Evolutionary conservation across 2,329 filamentous ascomycete genomes (phyloP).

Genomic region (Grosmannia clavigera): DNA sequence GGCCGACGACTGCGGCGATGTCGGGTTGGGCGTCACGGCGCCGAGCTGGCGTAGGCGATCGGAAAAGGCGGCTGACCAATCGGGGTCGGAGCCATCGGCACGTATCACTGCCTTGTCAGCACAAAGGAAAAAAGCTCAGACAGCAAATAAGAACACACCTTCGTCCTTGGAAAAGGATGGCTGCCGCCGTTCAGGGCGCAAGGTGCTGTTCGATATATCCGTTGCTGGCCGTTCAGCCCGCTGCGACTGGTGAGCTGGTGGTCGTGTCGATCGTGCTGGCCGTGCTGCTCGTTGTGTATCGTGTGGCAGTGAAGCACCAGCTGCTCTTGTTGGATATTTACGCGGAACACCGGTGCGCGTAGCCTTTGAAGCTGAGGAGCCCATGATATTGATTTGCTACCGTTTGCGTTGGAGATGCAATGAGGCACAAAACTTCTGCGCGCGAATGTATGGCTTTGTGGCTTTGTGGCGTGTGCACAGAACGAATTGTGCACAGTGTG

Average conservation of each 20-base stretch:
- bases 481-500: not conserved
- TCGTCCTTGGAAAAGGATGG: slow-evolving; percentile 8
- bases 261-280: not conserved
- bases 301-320: not conserved
- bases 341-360: slow-evolving; percentile 19
- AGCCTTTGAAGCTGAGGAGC: slow-evolving; percentile 34
- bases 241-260: not conserved
- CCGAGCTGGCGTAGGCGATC: slow-evolving; percentile 41
- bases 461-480: not conserved
- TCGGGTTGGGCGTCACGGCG: slow-evolving; percentile 40
- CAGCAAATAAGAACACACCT: not conserved
- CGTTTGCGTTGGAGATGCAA: not conserved
- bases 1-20: slow-evolving; percentile 38
- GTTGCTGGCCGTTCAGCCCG: not conserved
- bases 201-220: too few species aligned
- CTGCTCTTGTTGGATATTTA: not conserved
- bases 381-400: slow-evolving; percentile 21
- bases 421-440: not conserved
- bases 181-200: not conserved
- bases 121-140: not conserved
- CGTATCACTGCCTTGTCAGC: slow-evolving; percentile 22
- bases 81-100: slow-evolving; percentile 28
- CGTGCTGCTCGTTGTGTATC: slow-evolving; percentile 7
- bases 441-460: not conserved
- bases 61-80: slow-evolving; percentile 31